Evolutionary conservation across 495 filamentous ascomycete genomes (phyloP).

Genomic region (Tuber melanosporum): DNA sequence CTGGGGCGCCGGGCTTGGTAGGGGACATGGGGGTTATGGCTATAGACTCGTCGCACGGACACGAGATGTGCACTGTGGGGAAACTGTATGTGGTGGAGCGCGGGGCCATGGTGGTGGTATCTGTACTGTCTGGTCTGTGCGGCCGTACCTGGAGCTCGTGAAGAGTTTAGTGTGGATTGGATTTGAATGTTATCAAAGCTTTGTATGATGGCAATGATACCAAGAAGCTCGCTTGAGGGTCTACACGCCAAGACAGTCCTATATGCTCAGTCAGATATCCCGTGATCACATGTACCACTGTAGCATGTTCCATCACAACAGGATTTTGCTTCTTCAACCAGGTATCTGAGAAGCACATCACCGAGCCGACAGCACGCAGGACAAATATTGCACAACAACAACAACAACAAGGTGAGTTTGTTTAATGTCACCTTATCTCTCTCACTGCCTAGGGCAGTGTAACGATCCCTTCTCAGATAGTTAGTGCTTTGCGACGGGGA

Average conservation of each 20-base stretch:
- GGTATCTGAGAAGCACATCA: too few relatives aligned
- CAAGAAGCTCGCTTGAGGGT: background rate
- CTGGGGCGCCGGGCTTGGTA: conserved; percentile 44
- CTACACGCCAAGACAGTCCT: background rate
- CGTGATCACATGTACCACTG: too few relatives aligned
- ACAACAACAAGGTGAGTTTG: too few relatives aligned
- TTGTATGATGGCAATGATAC: background rate
- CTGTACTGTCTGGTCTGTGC: background rate
- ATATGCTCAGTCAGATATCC: too few relatives aligned
- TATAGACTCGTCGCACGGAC: conserved; percentile 68
- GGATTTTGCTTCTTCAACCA: too few relatives aligned
- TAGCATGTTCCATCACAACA: too few relatives aligned
- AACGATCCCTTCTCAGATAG: too few relatives aligned
- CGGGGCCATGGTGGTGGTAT: conserved; percentile 54
- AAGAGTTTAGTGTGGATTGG: background rate
- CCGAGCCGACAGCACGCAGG: too few relatives aligned
- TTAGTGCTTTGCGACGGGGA: too few relatives aligned
- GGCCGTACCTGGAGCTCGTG: background rate
- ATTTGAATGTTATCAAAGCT: background rate
- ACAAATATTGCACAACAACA: too few relatives aligned
- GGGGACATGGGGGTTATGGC: conserved; percentile 46
- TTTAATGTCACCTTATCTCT: too few relatives aligned
- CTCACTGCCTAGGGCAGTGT: too few relatives aligned
- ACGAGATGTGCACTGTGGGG: conserved; percentile 88
- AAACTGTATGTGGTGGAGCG: conserved; percentile 46